These are phyloP conservation scores for Geotrichum siamense DNA, from an alignment of 1,139 yeast species.

Conservation along the genomic window DNA sequence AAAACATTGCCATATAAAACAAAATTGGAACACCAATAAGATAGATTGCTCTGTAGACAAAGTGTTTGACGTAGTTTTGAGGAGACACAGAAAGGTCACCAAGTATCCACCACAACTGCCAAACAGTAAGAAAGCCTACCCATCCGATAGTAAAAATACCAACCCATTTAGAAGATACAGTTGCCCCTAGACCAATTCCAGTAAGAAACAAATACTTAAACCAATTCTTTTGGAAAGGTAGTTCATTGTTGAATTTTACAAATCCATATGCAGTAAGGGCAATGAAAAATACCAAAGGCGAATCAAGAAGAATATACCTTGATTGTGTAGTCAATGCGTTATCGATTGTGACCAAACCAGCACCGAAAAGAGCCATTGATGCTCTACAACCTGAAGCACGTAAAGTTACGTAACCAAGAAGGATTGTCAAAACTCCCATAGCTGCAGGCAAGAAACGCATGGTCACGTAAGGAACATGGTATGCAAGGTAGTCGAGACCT, in stretches of 20 bases:
- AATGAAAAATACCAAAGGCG: constrained; percentile 85
- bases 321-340: constrained; percentile 85
- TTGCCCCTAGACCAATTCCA: constrained; percentile 80
- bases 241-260: constrained; percentile 73
- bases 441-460: constrained; percentile 86
- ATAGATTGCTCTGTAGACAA: constrained; percentile 48
- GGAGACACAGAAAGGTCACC: constrained; percentile 71
- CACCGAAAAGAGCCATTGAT: constrained; percentile 59
- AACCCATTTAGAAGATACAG: constrained; percentile 91
- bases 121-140: constrained; percentile 70
- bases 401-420: constrained; percentile 72
- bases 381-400: constrained; percentile 83
- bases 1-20: constrained; percentile 67
- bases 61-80: constrained; percentile 46
- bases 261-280: constrained; percentile 77
- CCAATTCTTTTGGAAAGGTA: constrained; percentile 67
- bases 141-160: constrained; percentile 91
- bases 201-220: constrained; percentile 62
- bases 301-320: constrained; percentile 80
- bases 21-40: constrained; percentile 64
- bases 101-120: constrained; percentile 78
- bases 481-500: constrained; percentile 69
- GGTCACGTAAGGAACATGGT: constrained; percentile 57
- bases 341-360: constrained; percentile 66
- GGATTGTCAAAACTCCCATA: constrained; percentile 72